Evolutionary conservation across 2,329 filamentous ascomycete species (phyloP), one percentile per base, ranked within the genome.

Genomic region (Aureobasidium sp.): DNA sequence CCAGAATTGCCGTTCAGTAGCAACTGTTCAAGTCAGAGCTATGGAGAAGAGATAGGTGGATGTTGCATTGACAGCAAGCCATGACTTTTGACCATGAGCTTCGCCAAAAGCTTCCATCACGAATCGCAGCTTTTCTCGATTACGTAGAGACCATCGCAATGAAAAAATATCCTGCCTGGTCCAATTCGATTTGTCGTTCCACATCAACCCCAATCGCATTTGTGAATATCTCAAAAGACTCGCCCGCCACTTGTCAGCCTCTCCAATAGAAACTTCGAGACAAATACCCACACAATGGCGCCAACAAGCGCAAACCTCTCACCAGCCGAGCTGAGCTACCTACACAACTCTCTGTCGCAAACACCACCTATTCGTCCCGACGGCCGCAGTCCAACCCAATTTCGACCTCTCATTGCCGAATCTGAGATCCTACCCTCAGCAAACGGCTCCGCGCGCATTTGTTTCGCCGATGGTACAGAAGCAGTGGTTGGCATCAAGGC

Each of bases 401-500:
- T 97, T 80, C 90, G 94, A 3, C 91, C 93, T 0, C 80, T 99
- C 62, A 85, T 88, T 20, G 94, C 94, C 64, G 94, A 99, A 78
- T 91, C 89, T 61, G 89, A 90, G 63, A 90, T 97, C 62, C 82
- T 99, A 0, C 92, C 94, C 0, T 87, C 87, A 51, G 88, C 93
- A 17, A 96, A 97, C 71, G 94, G 94, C 64, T 95, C 90, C 75
- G 93, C 94, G 64, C 86, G 95, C 37, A 88, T 99, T 51, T 96
- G 93, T 67, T 95, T 97, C 73, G 87, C 91, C 3, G 94, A 99
- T 74, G 94, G 94, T 56, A 96, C 91, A 1, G 94, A 99, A 76
- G 94, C 94, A 7, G 88, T 99, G 64, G 94, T 97, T 6, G 94
- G 94, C 50, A 87, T 97, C 64, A 99, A 97, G 77, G 91, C 90